Conservation (phyloP, 305 asterid genomes). For the Fraxinus paxiana region DNA sequence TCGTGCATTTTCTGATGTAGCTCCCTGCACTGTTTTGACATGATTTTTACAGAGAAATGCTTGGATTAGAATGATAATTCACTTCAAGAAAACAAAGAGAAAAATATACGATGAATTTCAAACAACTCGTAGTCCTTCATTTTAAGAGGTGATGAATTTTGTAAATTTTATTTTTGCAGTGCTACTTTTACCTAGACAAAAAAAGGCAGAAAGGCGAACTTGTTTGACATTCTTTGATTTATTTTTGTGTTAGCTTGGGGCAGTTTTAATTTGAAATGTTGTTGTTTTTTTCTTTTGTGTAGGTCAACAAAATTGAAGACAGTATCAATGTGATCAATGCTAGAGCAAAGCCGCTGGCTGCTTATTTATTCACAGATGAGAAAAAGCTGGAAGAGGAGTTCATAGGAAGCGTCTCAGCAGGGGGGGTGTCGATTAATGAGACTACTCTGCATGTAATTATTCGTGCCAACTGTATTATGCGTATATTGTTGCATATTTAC, state of each 20-base stretch:
- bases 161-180: not conserved
- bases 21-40: no score
- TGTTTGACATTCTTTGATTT: not conserved
- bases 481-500: not conserved
- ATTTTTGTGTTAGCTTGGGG: not conserved
- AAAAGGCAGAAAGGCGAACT: not conserved
- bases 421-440: constrained; percentile 68
- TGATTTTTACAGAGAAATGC: no score
- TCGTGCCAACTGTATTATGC: not conserved
- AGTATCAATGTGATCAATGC: constrained; percentile 48
- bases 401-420: constrained; percentile 60
- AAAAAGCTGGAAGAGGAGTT: constrained; percentile 70
- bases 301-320: constrained; percentile 73
- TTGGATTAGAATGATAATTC: no score
- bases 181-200: not conserved
- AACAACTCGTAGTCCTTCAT: no score
- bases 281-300: constrained; percentile 10
- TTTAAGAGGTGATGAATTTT: no score
- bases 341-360: constrained; percentile 86
- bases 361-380: constrained; percentile 71
- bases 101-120: no score
- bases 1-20: no score
- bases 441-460: constrained; percentile 59
- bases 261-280: not conserved
- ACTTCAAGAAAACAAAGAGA: no score